Evolutionary conservation across 2,329 filamentous ascomycete genomes (phyloP).

Genomic region (Didymella glomerata): DNA sequence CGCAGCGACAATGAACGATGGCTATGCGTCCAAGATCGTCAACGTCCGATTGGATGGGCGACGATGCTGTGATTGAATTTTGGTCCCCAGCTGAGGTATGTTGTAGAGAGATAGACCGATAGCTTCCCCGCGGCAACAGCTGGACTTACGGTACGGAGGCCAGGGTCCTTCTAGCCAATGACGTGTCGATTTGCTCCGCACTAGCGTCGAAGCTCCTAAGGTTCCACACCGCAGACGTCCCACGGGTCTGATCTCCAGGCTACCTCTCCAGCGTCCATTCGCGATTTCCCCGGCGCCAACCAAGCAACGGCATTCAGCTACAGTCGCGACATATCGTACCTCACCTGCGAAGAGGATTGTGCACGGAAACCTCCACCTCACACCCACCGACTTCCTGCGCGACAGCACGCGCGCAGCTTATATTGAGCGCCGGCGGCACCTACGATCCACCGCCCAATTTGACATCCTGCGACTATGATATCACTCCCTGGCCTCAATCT

Average conservation of each 20-base stretch:
- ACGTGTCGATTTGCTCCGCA: constrained; percentile 11
- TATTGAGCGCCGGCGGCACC: background rate
- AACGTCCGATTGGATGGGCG: background rate
- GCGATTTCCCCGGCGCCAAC: background rate
- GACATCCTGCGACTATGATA: constrained; percentile 37
- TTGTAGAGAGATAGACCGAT: background rate
- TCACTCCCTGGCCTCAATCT: constrained; percentile 59
- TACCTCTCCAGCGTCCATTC: background rate
- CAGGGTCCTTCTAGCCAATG: constrained; percentile 16
- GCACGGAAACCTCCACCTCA: background rate
- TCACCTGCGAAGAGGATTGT: background rate
- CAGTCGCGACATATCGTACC: background rate
- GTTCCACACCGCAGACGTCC: background rate
- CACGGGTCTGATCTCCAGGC: background rate
- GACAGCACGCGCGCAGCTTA: background rate
- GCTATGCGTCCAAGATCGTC: background rate
- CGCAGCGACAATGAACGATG: background rate
- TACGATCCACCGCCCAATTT: background rate
- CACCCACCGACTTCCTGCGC: background rate
- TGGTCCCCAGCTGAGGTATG: background rate
- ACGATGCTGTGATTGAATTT: background rate
- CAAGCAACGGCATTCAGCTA: background rate
- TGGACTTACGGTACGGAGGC: constrained; percentile 30
- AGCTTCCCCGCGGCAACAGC: constrained; percentile 22
- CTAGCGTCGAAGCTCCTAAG: constrained; percentile 11